Base-by-base conservation (phyloP, 495 filamentous ascomycete genomes). In the Penicillium daleae region DNA sequence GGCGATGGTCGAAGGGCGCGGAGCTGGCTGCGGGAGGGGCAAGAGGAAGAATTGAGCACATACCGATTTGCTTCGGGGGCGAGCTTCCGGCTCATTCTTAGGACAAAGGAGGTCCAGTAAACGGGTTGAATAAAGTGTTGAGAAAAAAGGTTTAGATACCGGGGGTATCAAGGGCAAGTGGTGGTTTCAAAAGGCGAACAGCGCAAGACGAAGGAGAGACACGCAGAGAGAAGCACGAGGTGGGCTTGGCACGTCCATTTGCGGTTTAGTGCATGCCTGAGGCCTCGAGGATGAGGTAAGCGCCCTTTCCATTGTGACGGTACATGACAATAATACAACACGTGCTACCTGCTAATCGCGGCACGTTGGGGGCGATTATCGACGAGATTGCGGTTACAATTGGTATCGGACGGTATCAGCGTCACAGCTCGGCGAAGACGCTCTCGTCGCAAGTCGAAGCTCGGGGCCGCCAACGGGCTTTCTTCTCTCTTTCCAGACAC, bases 11-110 rank as follows among this genome's bases (percentile, higher is more conserved):
- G 35, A 22, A 22, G 52, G n/a, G 52, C 52, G 52, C 21, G 33
- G 52, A 56, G 33, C 12, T 56, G 39, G 19, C 3, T 44, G 29
- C 32, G 54, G 60, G 75, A 80, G 76, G 78, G 76, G 76, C 66
- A 73, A 32, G 64, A 66, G 56, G 69, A 56, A 70, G 49, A 6
- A 2, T 35, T 26, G 17, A 22, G 33, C 24, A 86, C 89, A 72
- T 83, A 93, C 90, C 91, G 87, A 84, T 96, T 96, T 81, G 94
- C 92, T 89, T 97, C 92, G 76, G 93, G 91, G 80, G 92, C 92
- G 82, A 96, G 89, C 84, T 97, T 96, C 66, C 79, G 78, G 77
- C 78, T 80, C 79, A 82, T 82, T 73, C 78, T 82, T 71, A 70
- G 75, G 69, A 55, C 60, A 67, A 63, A 68, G 42, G 39, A 52